Base-by-base conservation (phyloP, 148 eudicot genomes). In the Camellia granthamiana region DNA sequence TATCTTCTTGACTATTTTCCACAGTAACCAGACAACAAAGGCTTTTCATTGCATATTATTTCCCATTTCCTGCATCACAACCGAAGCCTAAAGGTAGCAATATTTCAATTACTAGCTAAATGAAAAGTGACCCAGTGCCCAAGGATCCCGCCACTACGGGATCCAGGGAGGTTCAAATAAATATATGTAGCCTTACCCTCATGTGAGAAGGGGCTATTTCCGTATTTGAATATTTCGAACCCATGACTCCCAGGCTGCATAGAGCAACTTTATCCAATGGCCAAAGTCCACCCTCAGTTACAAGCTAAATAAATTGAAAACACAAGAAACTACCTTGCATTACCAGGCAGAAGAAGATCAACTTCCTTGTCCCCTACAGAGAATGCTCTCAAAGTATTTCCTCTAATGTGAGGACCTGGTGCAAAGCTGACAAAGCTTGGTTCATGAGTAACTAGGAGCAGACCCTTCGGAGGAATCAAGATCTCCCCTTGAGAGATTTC, bases 341-440 rank as follows among this genome's bases (percentile, higher is more conserved):
- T 91, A 55, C 97, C 99, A 77, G 99, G 99, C 77, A 96, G 92
- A 62, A 96, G 88, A 66, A 96, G 91, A 88, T 96, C 99, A 84
- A 90, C 99, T 88, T 96, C 98, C 81, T 78, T 87, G 68, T 91
- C 92, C 64, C 99, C 99, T 55, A 90, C 84, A 69, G 99, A 90
- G 76, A 79, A 87, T 19, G 99, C 97, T 84, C 83, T 89, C 83
- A 96, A 79, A 41, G 92, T 83, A 81, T 84, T 88, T 77, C 99
- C 99, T 87, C 99, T 87, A n/a, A 84, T 86, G 86, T 96, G 99
- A 64, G 99, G 88, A 21, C 99, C 99, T 44, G 98, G 97, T 59
- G 85, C 79, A 15, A 88, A 87, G 85, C 76, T 90, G 75, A 93
- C 97, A 47, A 88, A 88, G 70, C 87, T 88, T 18, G 99, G 98